Conservation (phyloP, 2,329 filamentous ascomycete species). For the Cytospora piceae region DNA sequence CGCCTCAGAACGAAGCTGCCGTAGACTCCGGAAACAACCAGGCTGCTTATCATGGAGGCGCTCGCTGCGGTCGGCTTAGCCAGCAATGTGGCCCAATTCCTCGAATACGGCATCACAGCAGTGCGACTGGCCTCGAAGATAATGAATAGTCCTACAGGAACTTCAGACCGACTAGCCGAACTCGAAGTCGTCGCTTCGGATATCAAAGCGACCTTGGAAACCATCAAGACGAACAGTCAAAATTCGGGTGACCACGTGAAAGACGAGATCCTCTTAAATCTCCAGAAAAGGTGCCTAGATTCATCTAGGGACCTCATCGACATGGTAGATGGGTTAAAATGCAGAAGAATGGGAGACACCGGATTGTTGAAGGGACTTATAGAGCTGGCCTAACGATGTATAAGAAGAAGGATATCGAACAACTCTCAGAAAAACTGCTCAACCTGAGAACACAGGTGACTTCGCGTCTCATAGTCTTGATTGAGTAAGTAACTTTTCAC, state of each 20-base stretch:
- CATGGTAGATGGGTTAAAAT: too few species aligned
- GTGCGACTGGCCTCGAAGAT: slow-evolving; percentile 6
- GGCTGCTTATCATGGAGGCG: neutral
- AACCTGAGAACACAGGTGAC: slow-evolving; percentile 6
- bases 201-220: too few species aligned
- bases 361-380: slow-evolving; percentile 9
- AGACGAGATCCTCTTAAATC: neutral
- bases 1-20: too few species aligned
- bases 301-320: too few species aligned
- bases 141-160: too few species aligned
- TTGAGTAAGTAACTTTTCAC: neutral
- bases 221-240: too few species aligned
- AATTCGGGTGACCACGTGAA: neutral
- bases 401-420: slow-evolving; percentile 15
- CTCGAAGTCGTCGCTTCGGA: too few species aligned
- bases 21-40: too few species aligned
- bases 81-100: slow-evolving; percentile 14
- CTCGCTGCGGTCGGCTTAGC: slow-evolving; percentile 16
- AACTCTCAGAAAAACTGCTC: neutral
- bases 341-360: neutral
- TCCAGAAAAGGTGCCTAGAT: neutral
- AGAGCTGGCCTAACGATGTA: neutral
- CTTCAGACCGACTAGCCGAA: too few species aligned
- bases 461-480: slow-evolving; percentile 7
- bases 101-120: slow-evolving; percentile 13